phyloP scores from a whole-genome alignment of 192 early-diverging fungal species.

The Backusella sp. region DNA sequence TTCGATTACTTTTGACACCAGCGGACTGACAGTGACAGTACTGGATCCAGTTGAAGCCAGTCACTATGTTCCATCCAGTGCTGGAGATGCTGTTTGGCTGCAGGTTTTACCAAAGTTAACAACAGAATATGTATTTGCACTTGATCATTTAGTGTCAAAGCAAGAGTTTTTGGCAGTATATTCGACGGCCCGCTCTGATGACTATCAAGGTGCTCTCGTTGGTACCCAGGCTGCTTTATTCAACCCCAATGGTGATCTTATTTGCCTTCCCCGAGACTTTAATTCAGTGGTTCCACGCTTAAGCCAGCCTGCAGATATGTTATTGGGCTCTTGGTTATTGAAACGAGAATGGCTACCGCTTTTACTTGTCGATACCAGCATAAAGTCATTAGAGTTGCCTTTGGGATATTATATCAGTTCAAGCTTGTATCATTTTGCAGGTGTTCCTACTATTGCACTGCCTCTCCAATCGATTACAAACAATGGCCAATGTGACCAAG shows the following conservation, averaged over 20 bases:
- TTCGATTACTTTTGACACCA: not conserved
- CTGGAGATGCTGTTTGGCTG: conserved; percentile 9
- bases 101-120: not conserved
- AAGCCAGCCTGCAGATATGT: conserved; percentile 30
- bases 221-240: conserved; percentile 41
- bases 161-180: conserved; percentile 35
- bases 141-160: not conserved
- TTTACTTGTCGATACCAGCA: conserved; percentile 2
- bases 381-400: conserved; percentile 13
- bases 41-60: not conserved
- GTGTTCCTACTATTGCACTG: conserved; percentile 43
- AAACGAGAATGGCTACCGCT: conserved; percentile 22
- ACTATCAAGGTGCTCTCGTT: conserved; percentile 45
- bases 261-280: conserved; percentile 16
- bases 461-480: conserved; percentile 38
- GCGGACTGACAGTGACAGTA: not conserved
- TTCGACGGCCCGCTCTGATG: conserved; percentile 32
- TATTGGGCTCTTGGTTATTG: conserved; percentile 31
- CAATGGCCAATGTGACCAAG: conserved; percentile 9
- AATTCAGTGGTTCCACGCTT: conserved; percentile 20
- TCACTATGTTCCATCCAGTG: not conserved
- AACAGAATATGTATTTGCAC: conserved; percentile 10
- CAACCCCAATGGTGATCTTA: conserved; percentile 12
- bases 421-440: conserved; percentile 34
- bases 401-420: conserved; percentile 34